Evolutionary conservation across 73 alveolate genomes (phyloP), one percentile per base, ranked within the genome.

Genomic region (Stentor coeruleus): DNA sequence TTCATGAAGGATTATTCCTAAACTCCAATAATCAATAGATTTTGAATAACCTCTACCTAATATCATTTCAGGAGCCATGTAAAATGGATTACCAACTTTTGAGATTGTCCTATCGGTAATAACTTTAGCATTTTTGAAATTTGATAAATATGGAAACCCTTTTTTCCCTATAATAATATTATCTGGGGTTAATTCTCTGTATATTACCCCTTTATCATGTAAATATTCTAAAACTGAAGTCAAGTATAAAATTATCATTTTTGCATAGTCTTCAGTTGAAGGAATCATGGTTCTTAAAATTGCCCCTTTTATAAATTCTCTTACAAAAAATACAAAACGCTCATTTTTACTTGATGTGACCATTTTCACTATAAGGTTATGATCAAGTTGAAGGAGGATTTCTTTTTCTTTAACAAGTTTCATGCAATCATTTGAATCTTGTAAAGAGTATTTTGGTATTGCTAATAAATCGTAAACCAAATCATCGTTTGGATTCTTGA

Each of bases 1-100:
- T 86, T 88, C 94, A 85, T 83, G 85, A 26, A 88, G 35, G 30
- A 88, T 85, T 55, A 85, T 40, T 35, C 90, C 94, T 35, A 88
- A 81, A n/a, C 90, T 82, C 94, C 94, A 88, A 85, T 38, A 77
- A 72, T 88, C 94, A 37, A 81, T 75, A 76, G 84, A 82, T 59
- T 79, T 81, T 31, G 85, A 76, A 79, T 88, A 88, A 40, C 79
- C 84, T 59, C 85, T 89, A 30, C 94, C 92, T 33, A 77, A 75
- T 60, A 88, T 85, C 26, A 88, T 87, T 73, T 88, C 94, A 0
- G 94, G 94, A 1, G 94, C 94, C 92, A 88, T 88, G 37, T 88
- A 88, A 84, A 84, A 89, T 1, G 94, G 94, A 2, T 91, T 84
- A 0, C 94, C 94, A 55, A 85, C 85, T 3, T 79, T 74, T 40